Conservation (phyloP, 1,284 basidiomycete genomes). For the Cystobasidium pallidum region DNA sequence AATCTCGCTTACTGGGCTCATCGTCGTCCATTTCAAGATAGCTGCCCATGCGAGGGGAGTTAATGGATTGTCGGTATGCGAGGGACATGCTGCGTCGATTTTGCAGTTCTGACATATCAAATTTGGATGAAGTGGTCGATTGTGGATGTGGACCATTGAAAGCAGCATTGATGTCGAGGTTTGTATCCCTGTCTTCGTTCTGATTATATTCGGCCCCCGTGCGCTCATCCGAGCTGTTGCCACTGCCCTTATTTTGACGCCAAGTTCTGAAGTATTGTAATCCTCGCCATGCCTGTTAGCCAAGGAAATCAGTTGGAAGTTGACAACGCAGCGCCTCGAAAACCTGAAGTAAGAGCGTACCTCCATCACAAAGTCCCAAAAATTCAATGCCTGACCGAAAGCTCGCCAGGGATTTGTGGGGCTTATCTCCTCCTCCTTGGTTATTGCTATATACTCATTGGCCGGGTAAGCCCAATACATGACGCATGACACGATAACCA, state of each 20-base stretch:
- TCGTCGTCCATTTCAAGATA: conserved; percentile 1
- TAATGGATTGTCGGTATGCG: not conserved
- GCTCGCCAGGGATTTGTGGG: conserved; percentile 55
- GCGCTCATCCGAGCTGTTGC: not conserved
- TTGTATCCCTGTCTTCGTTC: not conserved
- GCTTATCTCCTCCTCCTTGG: conserved; percentile 46
- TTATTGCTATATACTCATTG: conserved; percentile 64
- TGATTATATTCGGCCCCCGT: conserved; percentile 56
- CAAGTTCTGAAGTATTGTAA: not conserved
- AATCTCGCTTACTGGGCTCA: not conserved
- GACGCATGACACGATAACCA: conserved; percentile 75
- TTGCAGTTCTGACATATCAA: not conserved
- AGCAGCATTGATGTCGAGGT: conserved; percentile 8
- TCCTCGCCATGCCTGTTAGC: conserved; percentile 5
- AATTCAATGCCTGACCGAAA: conserved; percentile 77
- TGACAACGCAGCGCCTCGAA: conserved; percentile 57
- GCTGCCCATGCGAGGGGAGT: not conserved
- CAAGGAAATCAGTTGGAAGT: not conserved
- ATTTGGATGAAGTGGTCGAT: conserved; percentile 3
- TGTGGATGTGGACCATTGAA: not conserved
- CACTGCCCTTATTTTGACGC: not conserved
- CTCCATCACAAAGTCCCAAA: conserved; percentile 68
- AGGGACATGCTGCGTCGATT: not conserved
- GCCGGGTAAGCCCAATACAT: conserved; percentile 81
- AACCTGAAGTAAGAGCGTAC: conserved; percentile 56